Conservation (phyloP, 495 filamentous ascomycete genomes). For the Podospora bellae-mahoneyi region DNA sequence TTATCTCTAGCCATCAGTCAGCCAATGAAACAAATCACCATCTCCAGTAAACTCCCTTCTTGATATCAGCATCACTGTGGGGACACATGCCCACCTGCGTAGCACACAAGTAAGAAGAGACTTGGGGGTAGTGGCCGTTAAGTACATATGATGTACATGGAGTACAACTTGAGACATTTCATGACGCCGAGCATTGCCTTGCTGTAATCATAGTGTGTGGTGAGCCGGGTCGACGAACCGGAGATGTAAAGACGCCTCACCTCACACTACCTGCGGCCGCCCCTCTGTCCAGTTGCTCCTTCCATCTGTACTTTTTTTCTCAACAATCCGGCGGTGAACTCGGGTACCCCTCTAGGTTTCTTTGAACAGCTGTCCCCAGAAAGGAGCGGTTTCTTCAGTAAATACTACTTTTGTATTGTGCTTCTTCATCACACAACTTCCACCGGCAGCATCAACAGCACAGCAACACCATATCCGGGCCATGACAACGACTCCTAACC, state of each 20-base stretch:
- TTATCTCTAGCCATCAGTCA: slow-evolving; percentile 25
- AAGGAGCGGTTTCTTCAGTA: neutral
- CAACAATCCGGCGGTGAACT: neutral
- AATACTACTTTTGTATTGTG: neutral
- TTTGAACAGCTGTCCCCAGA: neutral
- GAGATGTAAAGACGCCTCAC: neutral
- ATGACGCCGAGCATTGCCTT: slow-evolving; percentile 5
- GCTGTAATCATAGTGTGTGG: neutral
- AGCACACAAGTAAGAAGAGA: neutral
- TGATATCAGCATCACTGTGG: slow-evolving; percentile 21
- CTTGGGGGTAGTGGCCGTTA: neutral
- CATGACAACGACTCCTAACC: slow-evolving; percentile 3
- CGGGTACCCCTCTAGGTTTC: neutral
- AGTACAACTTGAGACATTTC: slow-evolving; percentile 1
- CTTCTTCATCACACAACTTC: neutral
- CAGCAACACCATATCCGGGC: neutral
- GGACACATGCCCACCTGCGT: slow-evolving; percentile 7
- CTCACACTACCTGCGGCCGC: neutral
- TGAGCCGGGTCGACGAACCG: neutral
- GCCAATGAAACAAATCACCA: slow-evolving; percentile 22
- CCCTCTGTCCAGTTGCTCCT: neutral
- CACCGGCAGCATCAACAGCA: neutral
- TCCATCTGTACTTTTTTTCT: neutral
- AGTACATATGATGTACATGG: neutral
- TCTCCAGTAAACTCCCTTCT: slow-evolving; percentile 13